These are phyloP conservation scores for Trametes versicolor DNA, from an alignment of 1,284 basidiomycete species.

Conservation along the genomic window DNA sequence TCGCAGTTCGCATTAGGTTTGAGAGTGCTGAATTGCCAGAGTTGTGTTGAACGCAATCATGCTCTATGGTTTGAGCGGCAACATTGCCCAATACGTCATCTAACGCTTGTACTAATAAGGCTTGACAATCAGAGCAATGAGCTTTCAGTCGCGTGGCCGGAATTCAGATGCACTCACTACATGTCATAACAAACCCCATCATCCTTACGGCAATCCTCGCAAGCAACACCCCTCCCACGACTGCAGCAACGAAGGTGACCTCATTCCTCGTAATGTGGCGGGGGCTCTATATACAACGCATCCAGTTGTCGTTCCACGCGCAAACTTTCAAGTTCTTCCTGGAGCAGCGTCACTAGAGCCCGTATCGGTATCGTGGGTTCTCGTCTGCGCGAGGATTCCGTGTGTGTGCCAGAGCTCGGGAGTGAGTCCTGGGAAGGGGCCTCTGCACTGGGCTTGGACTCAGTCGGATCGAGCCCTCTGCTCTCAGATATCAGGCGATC, in stretches of 20 bases:
- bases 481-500: background rate
- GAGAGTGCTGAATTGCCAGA: no score
- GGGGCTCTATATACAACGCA: background rate
- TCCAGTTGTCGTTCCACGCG: background rate
- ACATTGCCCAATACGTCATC: no score
- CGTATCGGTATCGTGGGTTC: background rate
- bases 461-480: background rate
- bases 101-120: no score
- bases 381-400: background rate
- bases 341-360: background rate
- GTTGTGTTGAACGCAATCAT: no score
- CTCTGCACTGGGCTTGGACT: background rate
- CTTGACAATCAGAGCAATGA: no score
- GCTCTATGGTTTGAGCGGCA: no score
- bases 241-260: no score
- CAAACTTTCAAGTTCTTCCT: background rate
- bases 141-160: no score
- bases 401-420: background rate
- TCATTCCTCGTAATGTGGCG: slow-evolving; percentile 4
- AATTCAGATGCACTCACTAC: no score
- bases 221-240: background rate
- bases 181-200: no score
- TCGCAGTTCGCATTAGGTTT: no score
- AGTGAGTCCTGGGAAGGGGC: background rate
- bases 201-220: no score